Percentiles rank a stretch among this genome's conserved stretches.
These are phyloP conservation scores for Naganishia onofrii DNA, from an alignment of 768 basidiomycete species.

Conservation along the genomic window DNA sequence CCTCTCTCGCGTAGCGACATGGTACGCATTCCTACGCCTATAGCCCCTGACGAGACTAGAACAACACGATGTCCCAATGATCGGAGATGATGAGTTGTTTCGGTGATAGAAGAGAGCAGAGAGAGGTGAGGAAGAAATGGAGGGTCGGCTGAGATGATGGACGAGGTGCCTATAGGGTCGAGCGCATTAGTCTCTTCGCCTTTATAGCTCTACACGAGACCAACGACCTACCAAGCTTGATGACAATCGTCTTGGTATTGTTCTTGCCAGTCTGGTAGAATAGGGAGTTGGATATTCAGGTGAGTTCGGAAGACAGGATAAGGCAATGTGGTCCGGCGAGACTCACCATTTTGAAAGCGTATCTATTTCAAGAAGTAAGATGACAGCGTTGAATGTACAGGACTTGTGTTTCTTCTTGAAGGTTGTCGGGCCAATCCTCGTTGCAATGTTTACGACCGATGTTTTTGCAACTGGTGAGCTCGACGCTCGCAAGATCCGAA, in stretches of 20 bases:
- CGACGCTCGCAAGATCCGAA: not conserved
- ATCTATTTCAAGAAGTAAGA: not conserved
- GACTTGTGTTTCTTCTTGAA: not conserved
- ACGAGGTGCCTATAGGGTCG: slow-evolving; percentile 73
- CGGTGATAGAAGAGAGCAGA: slow-evolving; percentile 84
- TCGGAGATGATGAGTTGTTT: slow-evolving; percentile 75
- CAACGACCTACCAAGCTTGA: slow-evolving; percentile 67
- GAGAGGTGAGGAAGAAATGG: slow-evolving; percentile 90
- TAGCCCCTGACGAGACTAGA: slow-evolving; percentile 94
- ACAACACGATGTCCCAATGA: slow-evolving; percentile 87
- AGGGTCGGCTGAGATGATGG: slow-evolving; percentile 82
- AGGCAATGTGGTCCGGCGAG: not conserved
- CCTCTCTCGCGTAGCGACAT: slow-evolving; percentile 80
- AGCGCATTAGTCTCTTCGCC: not conserved
- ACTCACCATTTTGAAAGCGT: slow-evolving; percentile 1
- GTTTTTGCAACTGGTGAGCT: too few species aligned
- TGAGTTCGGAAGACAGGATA: not conserved
- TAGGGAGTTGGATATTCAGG: not conserved
- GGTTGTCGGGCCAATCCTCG: not conserved
- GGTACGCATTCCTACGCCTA: slow-evolving; percentile 86
- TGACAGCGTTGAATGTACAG: not conserved
- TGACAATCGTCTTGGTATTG: slow-evolving; percentile 64
- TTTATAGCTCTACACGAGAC: slow-evolving; percentile 19
- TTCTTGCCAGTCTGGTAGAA: slow-evolving; percentile 4
- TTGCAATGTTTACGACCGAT: not conserved